Conservation (phyloP, 176 grass and related monocot species). For the Poa pratensis region DNA sequence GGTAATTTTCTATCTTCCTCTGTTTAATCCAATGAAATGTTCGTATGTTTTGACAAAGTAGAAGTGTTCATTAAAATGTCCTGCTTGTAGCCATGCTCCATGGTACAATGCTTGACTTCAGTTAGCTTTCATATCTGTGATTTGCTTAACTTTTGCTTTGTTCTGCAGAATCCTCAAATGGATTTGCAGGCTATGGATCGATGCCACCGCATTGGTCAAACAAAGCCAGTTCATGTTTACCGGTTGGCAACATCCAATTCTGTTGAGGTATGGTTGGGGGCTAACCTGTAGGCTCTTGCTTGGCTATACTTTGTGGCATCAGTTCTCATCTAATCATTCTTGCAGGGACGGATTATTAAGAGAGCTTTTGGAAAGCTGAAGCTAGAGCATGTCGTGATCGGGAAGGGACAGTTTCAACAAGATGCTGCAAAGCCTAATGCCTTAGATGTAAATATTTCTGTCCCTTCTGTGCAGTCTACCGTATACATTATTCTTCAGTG, state of each 20-base stretch:
- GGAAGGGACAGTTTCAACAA: constrained; percentile 92
- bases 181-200: constrained; percentile 99
- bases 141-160: constrained; percentile 4
- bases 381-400: constrained; percentile 92
- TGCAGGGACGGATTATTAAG: constrained; percentile 85
- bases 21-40: constrained; percentile 1
- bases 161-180: constrained; percentile 90
- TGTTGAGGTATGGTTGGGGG: constrained; percentile 62
- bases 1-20: constrained; percentile 48
- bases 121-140: background rate
- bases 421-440: constrained; percentile 64
- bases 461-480: background rate
- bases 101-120: background rate
- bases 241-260: constrained; percentile 89
- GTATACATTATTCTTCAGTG: background rate
- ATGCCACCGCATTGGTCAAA: constrained; percentile 97
- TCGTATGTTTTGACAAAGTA: background rate
- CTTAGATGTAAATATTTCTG: constrained; percentile 53
- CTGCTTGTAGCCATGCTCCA: background rate
- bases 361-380: constrained; percentile 90
- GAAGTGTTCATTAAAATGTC: background rate
- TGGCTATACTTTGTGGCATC: background rate
- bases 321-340: constrained; percentile 5
- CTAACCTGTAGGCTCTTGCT: background rate
- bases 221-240: constrained; percentile 86